A percentile compares a stretch with the other conserved stretches of the same genome.
Conservation (phyloP, 306 rosid genomes). For the Carpinus viminea region DNA sequence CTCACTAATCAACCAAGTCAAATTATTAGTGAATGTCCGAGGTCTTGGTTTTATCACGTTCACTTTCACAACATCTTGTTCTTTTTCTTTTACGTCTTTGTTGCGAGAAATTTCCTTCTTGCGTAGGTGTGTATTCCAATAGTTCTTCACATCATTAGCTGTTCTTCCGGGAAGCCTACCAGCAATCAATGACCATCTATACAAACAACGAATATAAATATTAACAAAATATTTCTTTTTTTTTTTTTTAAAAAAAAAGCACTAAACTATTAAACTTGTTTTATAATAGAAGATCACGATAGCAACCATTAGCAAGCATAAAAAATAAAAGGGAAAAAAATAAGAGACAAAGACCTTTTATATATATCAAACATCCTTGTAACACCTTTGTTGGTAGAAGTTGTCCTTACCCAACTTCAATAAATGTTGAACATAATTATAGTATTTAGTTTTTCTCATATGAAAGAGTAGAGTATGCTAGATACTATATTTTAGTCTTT, state of each 20-base stretch:
- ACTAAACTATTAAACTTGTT: background rate
- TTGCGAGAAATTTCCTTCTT: slow-evolving; percentile 1
- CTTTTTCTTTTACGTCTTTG: background rate
- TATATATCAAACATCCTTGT: too few species aligned
- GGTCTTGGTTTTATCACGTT: slow-evolving; percentile 28
- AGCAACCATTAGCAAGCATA: background rate
- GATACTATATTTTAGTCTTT: too few species aligned
- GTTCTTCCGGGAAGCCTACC: slow-evolving; percentile 43
- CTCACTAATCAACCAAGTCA: background rate
- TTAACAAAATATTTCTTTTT: too few species aligned
- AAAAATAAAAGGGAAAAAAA: background rate
- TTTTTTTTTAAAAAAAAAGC: too few species aligned
- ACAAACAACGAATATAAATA: background rate
- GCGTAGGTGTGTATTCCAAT: slow-evolving; percentile 23
- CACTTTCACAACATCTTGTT: background rate
- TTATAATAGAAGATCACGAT: background rate
- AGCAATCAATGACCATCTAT: slow-evolving; percentile 40
- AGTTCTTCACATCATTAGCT: slow-evolving; percentile 35
- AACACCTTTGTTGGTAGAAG: too few species aligned
- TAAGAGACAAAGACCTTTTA: too few species aligned
- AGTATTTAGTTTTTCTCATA: too few species aligned
- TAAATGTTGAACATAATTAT: too few species aligned
- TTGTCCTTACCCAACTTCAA: too few species aligned
- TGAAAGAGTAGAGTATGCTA: too few species aligned
- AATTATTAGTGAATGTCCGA: slow-evolving; percentile 17